Conservation (phyloP, 441 rosid species). For the Eruca vesicaria region DNA sequence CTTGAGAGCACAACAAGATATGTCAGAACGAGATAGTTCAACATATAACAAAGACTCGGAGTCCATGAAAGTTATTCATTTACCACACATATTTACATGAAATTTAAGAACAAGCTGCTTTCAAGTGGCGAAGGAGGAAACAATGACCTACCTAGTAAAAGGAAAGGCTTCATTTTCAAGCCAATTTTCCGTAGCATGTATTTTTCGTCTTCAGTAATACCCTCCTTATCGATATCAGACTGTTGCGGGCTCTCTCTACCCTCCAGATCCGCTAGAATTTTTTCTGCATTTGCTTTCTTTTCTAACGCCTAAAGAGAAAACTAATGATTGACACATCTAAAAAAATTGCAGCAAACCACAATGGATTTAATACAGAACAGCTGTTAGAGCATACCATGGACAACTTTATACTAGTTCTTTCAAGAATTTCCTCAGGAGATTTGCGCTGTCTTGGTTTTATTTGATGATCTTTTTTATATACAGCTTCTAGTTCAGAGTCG, state of each 20-base stretch:
- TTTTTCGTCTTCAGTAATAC: slow-evolving; percentile 87
- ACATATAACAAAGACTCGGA: neutral
- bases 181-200: slow-evolving; percentile 93
- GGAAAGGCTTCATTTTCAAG: slow-evolving; percentile 92
- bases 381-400: slow-evolving; percentile 58
- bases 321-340: slow-evolving; percentile 13
- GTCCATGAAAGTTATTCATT: slow-evolving; percentile 17
- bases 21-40: slow-evolving; percentile 12
- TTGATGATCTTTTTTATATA: slow-evolving; percentile 21
- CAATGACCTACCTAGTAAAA: slow-evolving; percentile 72
- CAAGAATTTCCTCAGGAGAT: slow-evolving; percentile 54
- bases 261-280: slow-evolving; percentile 67
- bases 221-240: slow-evolving; percentile 72
- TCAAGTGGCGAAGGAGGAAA: slow-evolving; percentile 1
- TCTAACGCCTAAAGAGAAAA: slow-evolving; percentile 62
- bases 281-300: slow-evolving; percentile 85
- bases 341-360: slow-evolving; percentile 7
- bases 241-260: slow-evolving; percentile 45
- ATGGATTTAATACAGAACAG: slow-evolving; percentile 24
- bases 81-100: slow-evolving; percentile 4
- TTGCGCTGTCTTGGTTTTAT: slow-evolving; percentile 39
- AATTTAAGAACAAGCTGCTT: slow-evolving; percentile 1
- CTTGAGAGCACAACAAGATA: slow-evolving; percentile 47
- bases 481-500: slow-evolving; percentile 31
- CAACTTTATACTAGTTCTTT: slow-evolving; percentile 64